Conservation (phyloP, 2,329 filamentous ascomycete genomes). For the Cladosporium austrohemisphaericum region DNA sequence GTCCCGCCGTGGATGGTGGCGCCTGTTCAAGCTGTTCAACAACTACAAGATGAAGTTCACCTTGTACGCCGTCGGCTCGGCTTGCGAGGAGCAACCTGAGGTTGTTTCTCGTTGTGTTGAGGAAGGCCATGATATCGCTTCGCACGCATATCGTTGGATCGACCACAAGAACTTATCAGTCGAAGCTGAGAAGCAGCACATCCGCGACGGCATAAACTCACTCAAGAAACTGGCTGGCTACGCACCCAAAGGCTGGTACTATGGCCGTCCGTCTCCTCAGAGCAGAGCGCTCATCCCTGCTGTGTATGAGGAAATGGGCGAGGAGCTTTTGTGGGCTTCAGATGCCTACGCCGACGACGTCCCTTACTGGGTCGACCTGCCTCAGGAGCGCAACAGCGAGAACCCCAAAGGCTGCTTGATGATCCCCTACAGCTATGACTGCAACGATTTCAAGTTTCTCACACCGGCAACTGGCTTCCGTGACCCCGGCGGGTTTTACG, state of each 20-base stretch:
- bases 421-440: slow-evolving; percentile 54
- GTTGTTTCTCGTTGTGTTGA: slow-evolving; percentile 48
- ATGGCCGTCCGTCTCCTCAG: slow-evolving; percentile 46
- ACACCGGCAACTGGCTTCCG: slow-evolving; percentile 43
- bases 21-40: slow-evolving; percentile 49
- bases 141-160: slow-evolving; percentile 51
- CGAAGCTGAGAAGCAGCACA: slow-evolving; percentile 48
- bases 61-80: slow-evolving; percentile 49
- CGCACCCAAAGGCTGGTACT: slow-evolving; percentile 51
- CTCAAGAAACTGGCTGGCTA: slow-evolving; percentile 44
- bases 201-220: slow-evolving; percentile 42
- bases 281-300: slow-evolving; percentile 46
- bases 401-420: slow-evolving; percentile 50
- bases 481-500: slow-evolving; percentile 43
- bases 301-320: slow-evolving; percentile 52
- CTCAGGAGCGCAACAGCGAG: slow-evolving; percentile 41
- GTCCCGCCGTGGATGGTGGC: slow-evolving; percentile 48
- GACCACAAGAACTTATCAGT: slow-evolving; percentile 46
- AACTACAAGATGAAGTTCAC: slow-evolving; percentile 49
- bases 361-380: slow-evolving; percentile 54
- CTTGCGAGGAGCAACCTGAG: slow-evolving; percentile 47
- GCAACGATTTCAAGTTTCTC: slow-evolving; percentile 52
- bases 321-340: slow-evolving; percentile 48
- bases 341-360: slow-evolving; percentile 56
- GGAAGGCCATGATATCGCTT: slow-evolving; percentile 50